A percentile compares a stretch with the other conserved stretches of the same genome.
Conservation (phyloP, 352 stramenopile species). For the Pythium myriotylum region DNA sequence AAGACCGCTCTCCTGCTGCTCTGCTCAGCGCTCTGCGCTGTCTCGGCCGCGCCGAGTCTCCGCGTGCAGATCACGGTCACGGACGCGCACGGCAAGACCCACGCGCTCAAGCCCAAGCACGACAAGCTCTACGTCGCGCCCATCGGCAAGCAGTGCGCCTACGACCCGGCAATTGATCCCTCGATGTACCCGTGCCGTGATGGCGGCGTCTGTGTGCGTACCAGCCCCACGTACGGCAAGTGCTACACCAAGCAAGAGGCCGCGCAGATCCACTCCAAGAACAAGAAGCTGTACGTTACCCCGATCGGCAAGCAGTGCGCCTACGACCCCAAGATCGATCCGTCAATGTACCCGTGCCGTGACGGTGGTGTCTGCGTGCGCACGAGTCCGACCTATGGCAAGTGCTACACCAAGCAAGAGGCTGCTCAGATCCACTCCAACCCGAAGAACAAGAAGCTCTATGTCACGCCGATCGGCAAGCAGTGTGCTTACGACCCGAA, state of each 20-base stretch:
- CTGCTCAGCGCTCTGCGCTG: not conserved
- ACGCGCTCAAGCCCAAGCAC: not conserved
- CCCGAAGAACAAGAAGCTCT: slow-evolving; percentile 55
- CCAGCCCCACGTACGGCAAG: slow-evolving; percentile 58
- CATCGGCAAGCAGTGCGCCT: slow-evolving; percentile 57
- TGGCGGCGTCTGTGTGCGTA: slow-evolving; percentile 43
- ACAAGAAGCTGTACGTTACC: slow-evolving; percentile 19
- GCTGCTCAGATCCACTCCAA: slow-evolving; percentile 3
- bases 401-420: slow-evolving; percentile 38
- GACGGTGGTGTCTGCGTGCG: slow-evolving; percentile 47
- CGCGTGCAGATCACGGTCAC: not conserved
- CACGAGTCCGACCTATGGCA: slow-evolving; percentile 58
- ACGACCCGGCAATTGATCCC: slow-evolving; percentile 53
- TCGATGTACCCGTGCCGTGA: slow-evolving; percentile 58
- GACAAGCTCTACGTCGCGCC: not conserved
- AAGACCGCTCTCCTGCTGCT: slow-evolving; percentile 3
- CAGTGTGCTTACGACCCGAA: slow-evolving; percentile 65
- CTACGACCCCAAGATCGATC: slow-evolving; percentile 57
- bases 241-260: slow-evolving; percentile 37
- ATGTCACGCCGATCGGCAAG: slow-evolving; percentile 53
- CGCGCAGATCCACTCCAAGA: slow-evolving; percentile 3
- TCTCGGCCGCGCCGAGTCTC: not conserved
- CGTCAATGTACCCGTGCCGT: slow-evolving; percentile 55
- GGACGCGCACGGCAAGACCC: not conserved
- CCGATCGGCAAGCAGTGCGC: slow-evolving; percentile 51